phyloP scores from a whole-genome alignment of 192 early-diverging fungal species.

The Pilaira anomala region DNA sequence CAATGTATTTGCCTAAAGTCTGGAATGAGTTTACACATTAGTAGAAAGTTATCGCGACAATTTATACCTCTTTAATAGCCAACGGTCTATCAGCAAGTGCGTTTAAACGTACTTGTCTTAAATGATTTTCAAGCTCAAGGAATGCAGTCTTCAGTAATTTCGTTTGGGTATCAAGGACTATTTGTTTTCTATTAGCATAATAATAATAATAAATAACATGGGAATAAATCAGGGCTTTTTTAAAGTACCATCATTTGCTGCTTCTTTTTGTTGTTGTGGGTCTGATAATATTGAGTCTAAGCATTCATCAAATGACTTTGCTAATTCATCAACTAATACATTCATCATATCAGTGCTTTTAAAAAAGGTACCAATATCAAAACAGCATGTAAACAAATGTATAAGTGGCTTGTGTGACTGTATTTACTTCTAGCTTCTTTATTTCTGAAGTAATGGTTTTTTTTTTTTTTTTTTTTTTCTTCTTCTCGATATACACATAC shows the following conservation, averaged over 20 bases:
- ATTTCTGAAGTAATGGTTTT: neutral
- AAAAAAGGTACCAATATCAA: neutral
- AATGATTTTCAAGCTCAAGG: constrained; percentile 10
- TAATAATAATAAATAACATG: no score
- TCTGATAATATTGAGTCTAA: constrained; percentile 10
- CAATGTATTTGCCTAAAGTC: constrained; percentile 15
- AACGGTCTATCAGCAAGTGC: constrained; percentile 15
- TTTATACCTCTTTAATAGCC: constrained; percentile 17
- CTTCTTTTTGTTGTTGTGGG: constrained; percentile 1
- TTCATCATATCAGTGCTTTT: neutral
- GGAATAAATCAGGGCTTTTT: no score
- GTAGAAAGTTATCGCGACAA: no score
- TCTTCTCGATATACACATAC: neutral
- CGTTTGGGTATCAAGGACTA: neutral
- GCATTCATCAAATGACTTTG: constrained; percentile 17
- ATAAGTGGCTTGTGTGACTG: neutral
- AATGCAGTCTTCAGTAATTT: constrained; percentile 5
- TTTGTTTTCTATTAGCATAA: neutral
- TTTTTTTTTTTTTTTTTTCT: constrained; percentile 11
- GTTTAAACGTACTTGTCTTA: constrained; percentile 11
- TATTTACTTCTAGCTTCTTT: constrained; percentile 1
- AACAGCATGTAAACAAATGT: neutral
- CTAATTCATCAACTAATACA: constrained; percentile 11
- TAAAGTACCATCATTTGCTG: neutral
- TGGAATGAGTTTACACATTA: neutral